Conservation (phyloP, 768 basidiomycete genomes). For the button mushroom (Agaricus bisporus) region DNA sequence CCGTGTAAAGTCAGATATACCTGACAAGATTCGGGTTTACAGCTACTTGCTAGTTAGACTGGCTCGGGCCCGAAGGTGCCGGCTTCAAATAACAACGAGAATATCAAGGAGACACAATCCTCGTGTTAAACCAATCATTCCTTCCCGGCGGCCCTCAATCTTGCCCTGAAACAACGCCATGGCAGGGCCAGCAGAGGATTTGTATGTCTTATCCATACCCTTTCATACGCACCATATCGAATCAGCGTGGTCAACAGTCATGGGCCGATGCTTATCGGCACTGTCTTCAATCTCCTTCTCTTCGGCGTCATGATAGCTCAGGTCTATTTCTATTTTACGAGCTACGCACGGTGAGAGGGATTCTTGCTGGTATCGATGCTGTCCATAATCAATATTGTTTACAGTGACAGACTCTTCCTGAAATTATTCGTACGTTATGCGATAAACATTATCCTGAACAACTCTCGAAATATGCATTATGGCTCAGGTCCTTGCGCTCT, state of each 20-base stretch:
- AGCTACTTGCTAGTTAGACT: too few species aligned
- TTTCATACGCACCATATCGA: too few species aligned
- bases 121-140: too few species aligned
- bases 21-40: too few species aligned
- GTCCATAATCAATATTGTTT: background rate
- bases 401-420: conserved; percentile 40
- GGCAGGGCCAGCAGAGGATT: too few species aligned
- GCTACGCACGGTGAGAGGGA: conserved; percentile 21
- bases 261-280: conserved; percentile 44
- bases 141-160: too few species aligned
- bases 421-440: conserved; percentile 30
- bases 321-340: conserved; percentile 39
- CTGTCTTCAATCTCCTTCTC: conserved; percentile 37
- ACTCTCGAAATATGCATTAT: conserved; percentile 7
- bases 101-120: too few species aligned
- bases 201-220: too few species aligned
- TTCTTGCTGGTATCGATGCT: background rate
- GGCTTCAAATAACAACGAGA: too few species aligned
- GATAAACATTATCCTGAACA: conserved; percentile 23
- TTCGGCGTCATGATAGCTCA: conserved; percentile 47
- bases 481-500: conserved; percentile 17
- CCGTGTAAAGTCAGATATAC: too few species aligned
- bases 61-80: too few species aligned
- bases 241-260: conserved; percentile 23
- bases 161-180: too few species aligned